Conservation (phyloP, 2,329 filamentous ascomycete species). For the Penicillium janthinellum region DNA sequence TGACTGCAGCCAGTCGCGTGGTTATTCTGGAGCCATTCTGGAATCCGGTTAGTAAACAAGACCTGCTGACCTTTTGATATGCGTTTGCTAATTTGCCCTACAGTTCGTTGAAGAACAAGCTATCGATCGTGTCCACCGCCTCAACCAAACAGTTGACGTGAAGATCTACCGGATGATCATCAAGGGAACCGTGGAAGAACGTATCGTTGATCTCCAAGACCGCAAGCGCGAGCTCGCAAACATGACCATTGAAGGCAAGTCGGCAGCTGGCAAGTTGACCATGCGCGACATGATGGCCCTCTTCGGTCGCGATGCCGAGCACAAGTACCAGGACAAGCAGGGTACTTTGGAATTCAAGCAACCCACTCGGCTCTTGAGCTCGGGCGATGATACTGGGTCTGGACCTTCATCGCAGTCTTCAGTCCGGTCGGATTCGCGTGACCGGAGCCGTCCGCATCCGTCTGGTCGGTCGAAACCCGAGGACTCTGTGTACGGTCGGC, state of each 20-base stretch:
- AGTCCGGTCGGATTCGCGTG: conserved; percentile 17
- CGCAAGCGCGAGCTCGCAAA: conserved; percentile 91
- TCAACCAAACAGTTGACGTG: conserved; percentile 94
- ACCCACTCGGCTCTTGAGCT: conserved; percentile 33
- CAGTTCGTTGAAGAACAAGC: conserved; percentile 98
- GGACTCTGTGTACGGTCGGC: conserved; percentile 46
- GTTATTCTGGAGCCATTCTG: conserved; percentile 97
- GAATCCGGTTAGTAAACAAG: conserved; percentile 71
- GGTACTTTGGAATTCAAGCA: conserved; percentile 43
- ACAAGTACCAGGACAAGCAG: conserved; percentile 44
- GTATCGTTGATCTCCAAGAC: conserved; percentile 91
- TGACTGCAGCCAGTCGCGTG: conserved; percentile 90
- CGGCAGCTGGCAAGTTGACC: conserved; percentile 78
- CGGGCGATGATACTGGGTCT: conserved; percentile 27
- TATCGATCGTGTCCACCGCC: conserved; percentile 96
- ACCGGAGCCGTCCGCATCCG: conserved; percentile 19
- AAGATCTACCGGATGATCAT: conserved; percentile 94
- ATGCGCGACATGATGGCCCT: conserved; percentile 92
- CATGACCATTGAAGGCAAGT: conserved; percentile 80
- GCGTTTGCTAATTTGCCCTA: conserved; percentile 14
- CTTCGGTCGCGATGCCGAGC: conserved; percentile 72
- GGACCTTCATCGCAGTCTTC: conserved; percentile 12
- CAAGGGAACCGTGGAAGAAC: conserved; percentile 82
- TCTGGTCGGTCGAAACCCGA: conserved; percentile 34
- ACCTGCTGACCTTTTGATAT: conserved; percentile 10